phyloP scores from a whole-genome alignment of 768 basidiomycete species.

The Suillus subluteus region DNA sequence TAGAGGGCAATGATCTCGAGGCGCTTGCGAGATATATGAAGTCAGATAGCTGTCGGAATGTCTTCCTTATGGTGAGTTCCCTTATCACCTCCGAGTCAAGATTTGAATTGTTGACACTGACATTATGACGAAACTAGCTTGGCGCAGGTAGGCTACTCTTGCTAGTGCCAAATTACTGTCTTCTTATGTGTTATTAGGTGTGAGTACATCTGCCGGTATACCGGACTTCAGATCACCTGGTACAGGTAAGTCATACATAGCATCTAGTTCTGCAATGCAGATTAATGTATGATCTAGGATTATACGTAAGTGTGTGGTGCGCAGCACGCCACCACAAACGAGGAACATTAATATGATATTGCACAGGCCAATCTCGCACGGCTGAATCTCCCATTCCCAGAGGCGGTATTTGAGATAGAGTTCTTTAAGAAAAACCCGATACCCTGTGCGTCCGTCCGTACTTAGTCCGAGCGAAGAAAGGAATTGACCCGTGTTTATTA shows the following conservation, averaged over 20 bases:
- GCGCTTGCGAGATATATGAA: constrained; percentile 69
- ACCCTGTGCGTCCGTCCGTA: constrained; percentile 58
- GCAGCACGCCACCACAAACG: neutral
- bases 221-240: constrained; percentile 89
- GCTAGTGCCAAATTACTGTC: neutral
- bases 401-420: constrained; percentile 92
- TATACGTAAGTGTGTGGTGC: constrained; percentile 30
- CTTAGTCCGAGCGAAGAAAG: neutral
- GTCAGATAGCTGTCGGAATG: constrained; percentile 65
- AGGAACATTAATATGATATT: neutral
- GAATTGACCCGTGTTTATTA: constrained; percentile 23
- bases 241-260: constrained; percentile 58
- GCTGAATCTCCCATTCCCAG: constrained; percentile 85
- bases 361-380: constrained; percentile 74
- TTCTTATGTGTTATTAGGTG: constrained; percentile 43
- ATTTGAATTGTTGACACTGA: neutral
- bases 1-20: constrained; percentile 42
- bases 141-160: constrained; percentile 59
- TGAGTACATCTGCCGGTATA: constrained; percentile 81
- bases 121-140: constrained; percentile 42
- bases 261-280: neutral
- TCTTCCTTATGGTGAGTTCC: constrained; percentile 69
- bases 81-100: neutral
- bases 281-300: constrained; percentile 15
- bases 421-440: constrained; percentile 82